A percentile compares a stretch with the other conserved stretches of the same genome.
These are phyloP conservation scores for Apophysomyces trapeziformis DNA, from an alignment of 371 early-diverging fungal genomes.

Conservation along the genomic window DNA sequence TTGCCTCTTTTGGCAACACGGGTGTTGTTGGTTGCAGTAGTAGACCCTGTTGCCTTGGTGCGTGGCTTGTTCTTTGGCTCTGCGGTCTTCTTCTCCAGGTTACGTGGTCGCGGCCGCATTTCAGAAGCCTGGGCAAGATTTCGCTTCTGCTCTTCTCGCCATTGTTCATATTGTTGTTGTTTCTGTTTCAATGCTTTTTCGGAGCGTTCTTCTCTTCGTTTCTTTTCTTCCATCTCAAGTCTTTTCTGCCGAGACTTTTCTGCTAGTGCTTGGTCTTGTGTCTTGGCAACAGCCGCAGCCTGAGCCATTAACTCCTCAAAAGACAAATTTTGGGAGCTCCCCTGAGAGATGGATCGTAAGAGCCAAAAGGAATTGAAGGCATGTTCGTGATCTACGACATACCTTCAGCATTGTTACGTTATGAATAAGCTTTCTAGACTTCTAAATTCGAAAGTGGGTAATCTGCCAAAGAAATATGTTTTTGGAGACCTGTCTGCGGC, in stretches of 20 bases:
- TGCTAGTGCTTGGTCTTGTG: constrained; percentile 37
- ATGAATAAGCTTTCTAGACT: neutral
- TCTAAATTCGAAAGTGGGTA: neutral
- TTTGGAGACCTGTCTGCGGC: too few relatives aligned
- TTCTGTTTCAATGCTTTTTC: constrained; percentile 35
- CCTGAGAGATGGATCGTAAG: neutral
- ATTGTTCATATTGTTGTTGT: constrained; percentile 21
- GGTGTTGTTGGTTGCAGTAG: neutral
- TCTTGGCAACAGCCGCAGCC: constrained; percentile 38
- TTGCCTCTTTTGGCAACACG: constrained; percentile 3
- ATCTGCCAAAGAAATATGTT: neutral
- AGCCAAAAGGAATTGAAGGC: neutral
- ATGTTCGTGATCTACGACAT: neutral
- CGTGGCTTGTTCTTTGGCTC: constrained; percentile 2
- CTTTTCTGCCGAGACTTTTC: constrained; percentile 37
- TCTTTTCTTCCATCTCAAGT: constrained; percentile 35
- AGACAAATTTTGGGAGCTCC: constrained; percentile 13
- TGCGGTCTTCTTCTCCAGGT: neutral
- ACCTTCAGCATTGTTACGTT: neutral
- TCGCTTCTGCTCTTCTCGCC: constrained; percentile 22
- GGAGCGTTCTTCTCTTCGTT: constrained; percentile 33
- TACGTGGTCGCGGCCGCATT: neutral
- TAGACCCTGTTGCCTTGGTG: constrained; percentile 1
- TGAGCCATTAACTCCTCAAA: constrained; percentile 47
- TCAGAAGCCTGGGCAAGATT: constrained; percentile 2